Conservation (phyloP, 108 stramenopile genomes). For the Craspedostauros australis region DNA sequence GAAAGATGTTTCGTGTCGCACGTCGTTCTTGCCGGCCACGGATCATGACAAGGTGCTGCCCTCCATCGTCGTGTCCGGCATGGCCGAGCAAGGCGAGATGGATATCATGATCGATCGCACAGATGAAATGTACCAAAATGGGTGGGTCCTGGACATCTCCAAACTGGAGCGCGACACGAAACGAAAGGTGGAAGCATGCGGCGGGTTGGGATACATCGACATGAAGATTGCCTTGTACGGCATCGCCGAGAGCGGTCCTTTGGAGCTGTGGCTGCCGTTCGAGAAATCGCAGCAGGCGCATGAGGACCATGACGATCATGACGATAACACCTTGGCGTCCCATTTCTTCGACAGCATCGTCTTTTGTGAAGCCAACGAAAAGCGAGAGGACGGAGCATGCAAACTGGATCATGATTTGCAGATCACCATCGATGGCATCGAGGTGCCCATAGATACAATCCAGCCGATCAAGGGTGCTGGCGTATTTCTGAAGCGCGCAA, state of each 20-base stretch:
- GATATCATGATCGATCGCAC: conserved; percentile 46
- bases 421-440: conserved; percentile 47
- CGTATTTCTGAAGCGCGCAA: conserved; percentile 72
- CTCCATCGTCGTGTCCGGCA: conserved; percentile 58
- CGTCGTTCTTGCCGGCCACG: conserved; percentile 76
- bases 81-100: conserved; percentile 50
- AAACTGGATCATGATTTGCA: conserved; percentile 57
- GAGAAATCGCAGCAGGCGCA: conserved; percentile 25
- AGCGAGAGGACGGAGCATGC: conserved; percentile 63
- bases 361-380: conserved; percentile 84
- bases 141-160: conserved; percentile 83
- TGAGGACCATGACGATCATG: conserved; percentile 19
- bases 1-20: conserved; percentile 64
- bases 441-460: conserved; percentile 18
- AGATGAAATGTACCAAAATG: conserved; percentile 49
- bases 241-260: conserved; percentile 58
- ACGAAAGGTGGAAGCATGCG: conserved; percentile 60
- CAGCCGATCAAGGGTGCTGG: conserved; percentile 50
- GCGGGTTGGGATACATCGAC: conserved; percentile 81
- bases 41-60: conserved; percentile 35
- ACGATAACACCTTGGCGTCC: conserved; percentile 29
- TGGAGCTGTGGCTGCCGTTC: conserved; percentile 69
- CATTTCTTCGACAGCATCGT: conserved; percentile 64
- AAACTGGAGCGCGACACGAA: conserved; percentile 73
- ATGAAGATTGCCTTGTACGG: conserved; percentile 86